Evolutionary conservation across 2,329 filamentous ascomycete genomes (phyloP).

Genomic region (Exserohilum turcica): DNA sequence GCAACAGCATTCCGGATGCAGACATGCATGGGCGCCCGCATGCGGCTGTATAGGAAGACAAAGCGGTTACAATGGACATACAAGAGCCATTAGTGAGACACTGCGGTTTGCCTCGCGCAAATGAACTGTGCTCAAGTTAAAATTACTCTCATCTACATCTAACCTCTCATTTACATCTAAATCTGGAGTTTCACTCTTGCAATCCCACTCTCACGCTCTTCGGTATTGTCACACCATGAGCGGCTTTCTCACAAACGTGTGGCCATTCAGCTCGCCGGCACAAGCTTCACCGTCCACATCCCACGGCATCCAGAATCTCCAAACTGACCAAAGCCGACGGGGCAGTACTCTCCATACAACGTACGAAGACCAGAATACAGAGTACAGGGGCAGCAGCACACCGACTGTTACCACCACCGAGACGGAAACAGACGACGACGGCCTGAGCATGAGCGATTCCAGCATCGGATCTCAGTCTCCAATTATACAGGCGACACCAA

Average conservation of each 20-base stretch:
- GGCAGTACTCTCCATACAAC: neutral
- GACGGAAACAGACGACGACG: neutral
- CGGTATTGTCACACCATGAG: neutral
- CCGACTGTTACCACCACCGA: neutral
- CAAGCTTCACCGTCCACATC: neutral
- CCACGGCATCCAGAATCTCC: neutral
- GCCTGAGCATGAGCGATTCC: neutral
- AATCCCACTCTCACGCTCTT: no score
- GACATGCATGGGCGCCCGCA: slow-evolving; percentile 4
- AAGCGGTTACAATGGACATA: slow-evolving; percentile 1
- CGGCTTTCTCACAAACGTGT: neutral
- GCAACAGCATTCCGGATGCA: slow-evolving; percentile 1
- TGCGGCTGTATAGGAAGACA: slow-evolving; percentile 16
- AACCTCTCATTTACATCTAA: no score
- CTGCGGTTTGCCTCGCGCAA: neutral
- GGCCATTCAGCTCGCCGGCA: neutral
- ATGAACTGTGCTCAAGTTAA: no score
- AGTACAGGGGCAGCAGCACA: neutral
- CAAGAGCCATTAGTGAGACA: neutral
- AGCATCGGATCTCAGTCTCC: neutral
- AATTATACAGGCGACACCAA: no score
- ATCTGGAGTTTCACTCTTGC: no score
- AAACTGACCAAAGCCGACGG: no score
- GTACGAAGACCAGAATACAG: neutral
- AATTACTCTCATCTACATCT: no score